phyloP scores from a whole-genome alignment of 352 stramenopile species.

The Blastocystis sp. region DNA sequence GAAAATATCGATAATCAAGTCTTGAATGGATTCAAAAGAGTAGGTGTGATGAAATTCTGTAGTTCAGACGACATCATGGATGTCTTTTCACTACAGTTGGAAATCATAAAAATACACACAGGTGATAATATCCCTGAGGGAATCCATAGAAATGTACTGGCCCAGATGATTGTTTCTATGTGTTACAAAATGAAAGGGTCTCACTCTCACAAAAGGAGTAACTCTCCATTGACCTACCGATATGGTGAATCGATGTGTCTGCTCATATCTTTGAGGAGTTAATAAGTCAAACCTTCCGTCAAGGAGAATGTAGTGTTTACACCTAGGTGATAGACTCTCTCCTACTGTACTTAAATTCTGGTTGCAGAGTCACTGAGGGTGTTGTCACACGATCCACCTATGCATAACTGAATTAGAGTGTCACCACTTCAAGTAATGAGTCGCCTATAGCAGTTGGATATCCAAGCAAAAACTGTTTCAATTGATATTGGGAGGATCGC shows the following conservation, averaged over 20 bases:
- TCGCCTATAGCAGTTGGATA: neutral
- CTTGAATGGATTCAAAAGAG: neutral
- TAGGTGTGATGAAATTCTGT: neutral
- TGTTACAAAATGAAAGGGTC: neutral
- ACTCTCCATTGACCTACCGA: neutral
- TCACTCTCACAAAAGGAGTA: neutral
- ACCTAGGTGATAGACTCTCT: neutral
- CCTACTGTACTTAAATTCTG: neutral
- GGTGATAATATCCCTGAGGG: neutral
- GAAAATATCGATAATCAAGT: neutral
- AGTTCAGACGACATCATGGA: neutral
- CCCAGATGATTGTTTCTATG: neutral
- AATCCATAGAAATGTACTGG: neutral
- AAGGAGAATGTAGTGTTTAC: neutral
- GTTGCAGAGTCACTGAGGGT: neutral
- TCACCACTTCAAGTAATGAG: neutral
- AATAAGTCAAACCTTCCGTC: neutral
- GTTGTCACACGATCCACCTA: neutral
- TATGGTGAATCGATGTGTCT: neutral
- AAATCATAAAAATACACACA: neutral
- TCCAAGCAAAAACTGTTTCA: neutral
- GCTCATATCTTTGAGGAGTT: neutral
- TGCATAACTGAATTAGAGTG: neutral
- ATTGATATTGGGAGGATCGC: neutral
- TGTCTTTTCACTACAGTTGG: neutral